phyloP scores from a whole-genome alignment of 2,329 filamentous ascomycete genomes.

The Hymenoscyphus scutula region DNA sequence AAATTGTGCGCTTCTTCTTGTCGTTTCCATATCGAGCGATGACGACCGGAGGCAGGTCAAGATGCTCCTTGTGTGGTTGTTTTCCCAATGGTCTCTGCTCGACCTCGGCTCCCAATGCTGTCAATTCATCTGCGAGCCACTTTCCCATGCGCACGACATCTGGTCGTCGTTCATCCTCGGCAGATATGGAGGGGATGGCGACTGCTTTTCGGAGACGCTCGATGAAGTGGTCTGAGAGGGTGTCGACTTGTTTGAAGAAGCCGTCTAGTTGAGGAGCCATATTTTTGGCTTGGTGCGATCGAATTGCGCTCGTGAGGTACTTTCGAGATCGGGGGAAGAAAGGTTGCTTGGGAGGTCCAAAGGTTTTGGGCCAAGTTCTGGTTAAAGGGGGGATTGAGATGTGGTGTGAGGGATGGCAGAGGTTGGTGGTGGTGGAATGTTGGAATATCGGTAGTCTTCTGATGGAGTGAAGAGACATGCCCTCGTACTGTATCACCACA shows the following conservation, averaged over 20 bases:
- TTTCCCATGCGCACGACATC: slow-evolving; percentile 97
- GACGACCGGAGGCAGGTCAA: slow-evolving; percentile 89
- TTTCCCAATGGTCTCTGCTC: slow-evolving; percentile 85
- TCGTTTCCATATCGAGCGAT: slow-evolving; percentile 91
- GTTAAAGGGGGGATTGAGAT: neutral
- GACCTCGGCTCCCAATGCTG: slow-evolving; percentile 78
- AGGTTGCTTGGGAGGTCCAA: neutral
- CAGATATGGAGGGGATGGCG: slow-evolving; percentile 92
- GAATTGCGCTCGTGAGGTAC: slow-evolving; percentile 32
- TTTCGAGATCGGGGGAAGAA: slow-evolving; percentile 12
- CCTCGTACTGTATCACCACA: neutral
- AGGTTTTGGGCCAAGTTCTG: neutral
- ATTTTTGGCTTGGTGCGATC: slow-evolving; percentile 53
- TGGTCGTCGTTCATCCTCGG: slow-evolving; percentile 80
- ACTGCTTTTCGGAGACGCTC: slow-evolving; percentile 88
- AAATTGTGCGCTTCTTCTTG: slow-evolving; percentile 87
- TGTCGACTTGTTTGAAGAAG: slow-evolving; percentile 91
- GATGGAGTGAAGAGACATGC: slow-evolving; percentile 1
- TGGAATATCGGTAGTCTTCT: neutral
- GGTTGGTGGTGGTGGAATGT: neutral
- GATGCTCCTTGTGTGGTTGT: slow-evolving; percentile 85
- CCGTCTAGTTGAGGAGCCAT: slow-evolving; percentile 90
- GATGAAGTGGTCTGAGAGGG: slow-evolving; percentile 76
- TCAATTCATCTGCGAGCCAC: slow-evolving; percentile 81
- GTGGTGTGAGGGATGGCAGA: neutral